Evolutionary conservation across 2,329 filamentous ascomycete species (phyloP).

Genomic region (Botrytis sinoallii): DNA sequence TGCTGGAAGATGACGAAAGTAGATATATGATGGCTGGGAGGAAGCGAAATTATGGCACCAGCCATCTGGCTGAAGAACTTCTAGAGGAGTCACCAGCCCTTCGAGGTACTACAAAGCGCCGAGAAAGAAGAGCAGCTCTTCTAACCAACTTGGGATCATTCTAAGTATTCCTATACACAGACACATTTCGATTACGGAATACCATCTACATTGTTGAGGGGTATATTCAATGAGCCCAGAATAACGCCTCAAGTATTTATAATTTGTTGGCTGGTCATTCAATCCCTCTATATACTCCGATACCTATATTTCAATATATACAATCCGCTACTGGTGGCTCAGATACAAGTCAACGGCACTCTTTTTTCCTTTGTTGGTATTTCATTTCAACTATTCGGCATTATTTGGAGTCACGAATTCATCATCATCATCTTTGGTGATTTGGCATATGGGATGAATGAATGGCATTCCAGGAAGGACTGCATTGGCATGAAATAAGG

Average conservation of each 20-base stretch:
- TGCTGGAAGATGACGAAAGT: slow-evolving; percentile 6
- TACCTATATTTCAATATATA: not conserved
- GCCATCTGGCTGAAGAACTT: slow-evolving; percentile 6
- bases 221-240: not conserved
- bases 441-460: not conserved
- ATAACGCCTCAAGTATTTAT: not conserved
- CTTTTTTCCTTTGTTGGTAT: not conserved
- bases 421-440: not conserved
- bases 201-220: not conserved
- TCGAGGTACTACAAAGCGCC: slow-evolving; percentile 15
- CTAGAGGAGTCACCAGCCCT: not conserved
- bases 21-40: not conserved
- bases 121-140: slow-evolving; percentile 12
- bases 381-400: not conserved
- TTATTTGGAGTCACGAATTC: slow-evolving; percentile 8
- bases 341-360: not conserved
- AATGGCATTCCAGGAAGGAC: slow-evolving; percentile 2
- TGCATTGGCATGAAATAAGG: not conserved
- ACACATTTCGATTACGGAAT: not conserved
- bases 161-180: not conserved
- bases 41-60: slow-evolving; percentile 4
- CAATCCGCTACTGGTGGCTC: not conserved
- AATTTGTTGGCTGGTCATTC: not conserved
- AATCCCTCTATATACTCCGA: no score
- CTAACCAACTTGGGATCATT: slow-evolving; percentile 4